These are phyloP conservation scores for Chalciporus chontae DNA, from an alignment of 768 basidiomycete genomes.

Conservation along the genomic window DNA sequence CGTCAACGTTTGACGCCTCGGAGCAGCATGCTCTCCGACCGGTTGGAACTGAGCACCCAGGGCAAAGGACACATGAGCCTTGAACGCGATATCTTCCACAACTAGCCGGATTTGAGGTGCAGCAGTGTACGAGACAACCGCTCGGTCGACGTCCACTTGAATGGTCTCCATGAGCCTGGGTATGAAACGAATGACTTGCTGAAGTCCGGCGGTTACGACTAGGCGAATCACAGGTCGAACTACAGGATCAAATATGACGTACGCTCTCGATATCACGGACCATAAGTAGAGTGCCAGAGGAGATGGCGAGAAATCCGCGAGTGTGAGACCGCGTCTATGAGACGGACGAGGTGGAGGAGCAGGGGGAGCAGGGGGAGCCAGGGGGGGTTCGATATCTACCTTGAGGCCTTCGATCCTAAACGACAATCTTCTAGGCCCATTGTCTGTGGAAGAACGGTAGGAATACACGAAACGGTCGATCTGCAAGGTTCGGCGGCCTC, in stretches of 20 bases:
- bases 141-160: constrained; percentile 62
- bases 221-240: constrained; percentile 60
- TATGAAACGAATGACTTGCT: constrained; percentile 57
- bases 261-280: constrained; percentile 33
- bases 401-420: constrained; percentile 60
- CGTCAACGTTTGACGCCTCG: constrained; percentile 16
- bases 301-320: constrained; percentile 35
- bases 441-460: constrained; percentile 49
- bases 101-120: constrained; percentile 51
- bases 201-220: constrained; percentile 50
- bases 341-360: constrained; percentile 15
- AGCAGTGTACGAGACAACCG: constrained; percentile 48
- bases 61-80: constrained; percentile 52
- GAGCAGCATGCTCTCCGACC: constrained; percentile 10
- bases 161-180: constrained; percentile 67
- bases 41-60: constrained; percentile 39
- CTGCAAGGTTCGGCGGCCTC: constrained; percentile 49
- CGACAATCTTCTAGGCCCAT: constrained; percentile 51
- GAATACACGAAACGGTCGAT: constrained; percentile 65
- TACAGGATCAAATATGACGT: constrained; percentile 51
- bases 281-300: constrained; percentile 34
- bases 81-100: constrained; percentile 47
- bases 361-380: no score
- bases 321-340: constrained; percentile 42
- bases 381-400: constrained; percentile 41